Evolutionary conservation across 139 green algal species (phyloP).

Genomic region (Coccomyxa sp.): DNA sequence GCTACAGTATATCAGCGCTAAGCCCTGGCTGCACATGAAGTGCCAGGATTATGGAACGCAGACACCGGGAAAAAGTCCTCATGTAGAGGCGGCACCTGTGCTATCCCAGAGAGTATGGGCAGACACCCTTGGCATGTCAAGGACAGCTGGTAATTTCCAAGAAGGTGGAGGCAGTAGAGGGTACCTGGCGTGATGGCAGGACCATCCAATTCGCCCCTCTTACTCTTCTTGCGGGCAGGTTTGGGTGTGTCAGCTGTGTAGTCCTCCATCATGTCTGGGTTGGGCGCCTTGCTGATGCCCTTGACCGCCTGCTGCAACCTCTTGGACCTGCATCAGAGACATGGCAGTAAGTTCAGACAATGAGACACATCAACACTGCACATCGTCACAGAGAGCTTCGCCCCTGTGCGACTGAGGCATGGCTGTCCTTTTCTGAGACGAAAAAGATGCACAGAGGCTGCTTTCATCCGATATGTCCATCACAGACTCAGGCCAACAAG

Average conservation of each 20-base stretch:
- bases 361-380: no score
- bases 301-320: constrained; percentile 59
- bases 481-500: no score
- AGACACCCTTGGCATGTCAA: not conserved
- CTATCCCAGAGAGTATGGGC: not conserved
- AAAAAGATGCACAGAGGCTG: no score
- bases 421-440: no score
- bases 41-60: not conserved
- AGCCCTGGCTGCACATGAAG: not conserved
- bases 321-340: no score
- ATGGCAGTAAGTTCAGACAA: no score
- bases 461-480: no score
- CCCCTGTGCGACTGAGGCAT: no score
- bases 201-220: not conserved
- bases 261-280: constrained; percentile 37
- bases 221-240: not conserved
- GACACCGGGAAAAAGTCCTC: no score
- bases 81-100: no score
- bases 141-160: not conserved
- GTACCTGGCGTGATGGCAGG: not conserved
- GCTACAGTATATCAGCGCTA: not conserved
- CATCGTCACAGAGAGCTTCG: no score
- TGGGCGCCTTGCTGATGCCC: constrained; percentile 35
- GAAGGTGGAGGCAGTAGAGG: not conserved
- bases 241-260: not conserved